A percentile compares a stretch with the other conserved stretches of the same genome.
Conservation (phyloP, 1,284 basidiomycete species). For the Sporisorium scitamineum region DNA sequence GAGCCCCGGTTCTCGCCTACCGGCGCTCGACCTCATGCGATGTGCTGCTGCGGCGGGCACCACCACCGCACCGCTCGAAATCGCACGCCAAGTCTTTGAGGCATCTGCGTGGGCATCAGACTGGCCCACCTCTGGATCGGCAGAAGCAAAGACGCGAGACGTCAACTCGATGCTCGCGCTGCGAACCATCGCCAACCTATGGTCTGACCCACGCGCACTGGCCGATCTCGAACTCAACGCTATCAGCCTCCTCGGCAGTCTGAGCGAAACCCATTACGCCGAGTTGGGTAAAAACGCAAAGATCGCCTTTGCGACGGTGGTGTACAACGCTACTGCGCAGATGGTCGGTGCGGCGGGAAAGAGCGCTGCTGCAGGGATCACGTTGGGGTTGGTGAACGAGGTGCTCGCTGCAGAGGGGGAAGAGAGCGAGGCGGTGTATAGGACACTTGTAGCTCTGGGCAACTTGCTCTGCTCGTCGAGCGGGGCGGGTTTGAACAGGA, state of each 20-base stretch:
- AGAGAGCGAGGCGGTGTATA: slow-evolving; percentile 87
- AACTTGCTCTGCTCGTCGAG: slow-evolving; percentile 71
- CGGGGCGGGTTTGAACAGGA: slow-evolving; percentile 15
- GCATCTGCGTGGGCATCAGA: slow-evolving; percentile 77
- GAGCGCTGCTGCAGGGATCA: slow-evolving; percentile 31
- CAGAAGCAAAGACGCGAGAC: slow-evolving; percentile 77
- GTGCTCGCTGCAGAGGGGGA: slow-evolving; percentile 71
- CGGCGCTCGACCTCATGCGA: slow-evolving; percentile 88
- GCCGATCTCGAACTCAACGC: slow-evolving; percentile 61
- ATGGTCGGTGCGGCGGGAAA: slow-evolving; percentile 22
- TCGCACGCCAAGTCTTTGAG: slow-evolving; percentile 77
- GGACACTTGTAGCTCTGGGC: slow-evolving; percentile 85
- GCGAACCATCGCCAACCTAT: slow-evolving; percentile 83
- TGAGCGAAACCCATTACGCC: slow-evolving; percentile 48
- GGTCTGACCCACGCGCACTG: slow-evolving; percentile 70
- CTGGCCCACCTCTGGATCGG: slow-evolving; percentile 71
- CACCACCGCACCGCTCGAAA: slow-evolving; percentile 72
- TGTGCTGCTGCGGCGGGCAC: slow-evolving; percentile 77
- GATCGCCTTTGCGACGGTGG: slow-evolving; percentile 79
- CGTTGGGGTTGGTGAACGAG: slow-evolving; percentile 54
- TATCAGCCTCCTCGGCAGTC: slow-evolving; percentile 68
- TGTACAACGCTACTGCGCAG: slow-evolving; percentile 75
- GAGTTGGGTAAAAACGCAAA: slow-evolving; percentile 78
- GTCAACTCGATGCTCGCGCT: slow-evolving; percentile 88
- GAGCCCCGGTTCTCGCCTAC: slow-evolving; percentile 84